phyloP scores from a whole-genome alignment of 2,329 filamentous ascomycete species.

The Clonostachys rhizophaga region DNA sequence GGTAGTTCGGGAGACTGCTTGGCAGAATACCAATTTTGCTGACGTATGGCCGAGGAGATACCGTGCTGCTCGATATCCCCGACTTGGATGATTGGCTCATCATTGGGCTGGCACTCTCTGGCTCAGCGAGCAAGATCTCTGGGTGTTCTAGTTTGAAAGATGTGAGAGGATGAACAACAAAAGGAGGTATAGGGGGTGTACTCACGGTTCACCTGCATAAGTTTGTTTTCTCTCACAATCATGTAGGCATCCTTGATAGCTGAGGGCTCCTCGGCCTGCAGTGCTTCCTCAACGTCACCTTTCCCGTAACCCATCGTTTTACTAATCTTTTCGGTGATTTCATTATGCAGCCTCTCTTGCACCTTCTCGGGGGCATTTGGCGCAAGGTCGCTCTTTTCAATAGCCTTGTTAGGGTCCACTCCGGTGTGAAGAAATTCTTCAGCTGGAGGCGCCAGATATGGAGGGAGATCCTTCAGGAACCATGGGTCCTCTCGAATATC shows the following conservation, averaged over 20 bases:
- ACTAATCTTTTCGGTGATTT: slow-evolving; percentile 91
- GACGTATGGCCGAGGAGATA: slow-evolving; percentile 52
- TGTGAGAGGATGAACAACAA: neutral
- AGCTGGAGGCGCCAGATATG: slow-evolving; percentile 80
- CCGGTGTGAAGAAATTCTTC: slow-evolving; percentile 93
- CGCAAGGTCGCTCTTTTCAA: slow-evolving; percentile 76
- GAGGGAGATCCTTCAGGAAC: slow-evolving; percentile 83
- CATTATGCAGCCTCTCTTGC: slow-evolving; percentile 85
- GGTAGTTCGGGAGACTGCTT: slow-evolving; percentile 84
- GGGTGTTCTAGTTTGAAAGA: slow-evolving; percentile 19
- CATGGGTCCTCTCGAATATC: slow-evolving; percentile 92
- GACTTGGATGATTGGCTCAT: slow-evolving; percentile 53
- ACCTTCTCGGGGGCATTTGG: slow-evolving; percentile 73
- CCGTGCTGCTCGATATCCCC: slow-evolving; percentile 41
- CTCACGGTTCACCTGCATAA: slow-evolving; percentile 93
- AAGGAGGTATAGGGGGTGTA: slow-evolving; percentile 12
- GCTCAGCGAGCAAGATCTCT: slow-evolving; percentile 24
- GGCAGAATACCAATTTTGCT: slow-evolving; percentile 91
- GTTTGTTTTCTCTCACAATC: slow-evolving; percentile 94
- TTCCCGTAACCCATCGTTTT: slow-evolving; percentile 98
- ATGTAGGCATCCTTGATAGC: slow-evolving; percentile 99
- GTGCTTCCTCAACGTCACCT: slow-evolving; percentile 89
- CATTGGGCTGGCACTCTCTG: slow-evolving; percentile 40
- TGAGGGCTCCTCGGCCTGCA: slow-evolving; percentile 88
- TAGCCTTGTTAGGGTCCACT: slow-evolving; percentile 89